Evolutionary conservation across 1,284 basidiomycete species (phyloP), one percentile per base, ranked within the genome.

Genomic region (Ustilago lituana): DNA sequence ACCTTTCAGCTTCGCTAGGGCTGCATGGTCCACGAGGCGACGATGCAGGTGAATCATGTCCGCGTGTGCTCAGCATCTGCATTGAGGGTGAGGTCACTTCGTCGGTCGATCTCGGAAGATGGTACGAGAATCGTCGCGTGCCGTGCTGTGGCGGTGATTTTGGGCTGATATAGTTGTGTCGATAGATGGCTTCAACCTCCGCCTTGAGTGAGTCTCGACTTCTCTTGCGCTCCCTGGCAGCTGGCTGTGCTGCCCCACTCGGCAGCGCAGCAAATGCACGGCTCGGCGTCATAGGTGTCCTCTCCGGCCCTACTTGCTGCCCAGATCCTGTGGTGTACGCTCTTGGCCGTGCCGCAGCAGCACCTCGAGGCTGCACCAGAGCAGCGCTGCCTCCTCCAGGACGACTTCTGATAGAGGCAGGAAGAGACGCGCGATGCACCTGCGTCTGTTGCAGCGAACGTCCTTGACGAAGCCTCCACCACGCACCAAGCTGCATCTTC

Each of bases 381-480:
- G n/a, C n/a, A n/a, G n/a, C n/a, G n/a, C n/a, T n/a, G n/a, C n/a
- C n/a, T n/a, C n/a, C n/a, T n/a, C n/a, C n/a, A n/a, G n/a, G n/a
- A n/a, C n/a, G n/a, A n/a, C n/a, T n/a, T n/a, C n/a, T n/a, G n/a
- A n/a, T n/a, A n/a, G n/a, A n/a, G n/a, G n/a, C 20, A 19, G 44
- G 44, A 19, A 46, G 17, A 5, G 31, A 35, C 3, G 31, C 32
- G 15, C 44, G 31, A 46, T 46, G 31, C 32, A 29, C 8, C 15
- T 38, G 19, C 7, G 10, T n/a, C 24, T 19, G 26, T 5, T 24
- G 22, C 1, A 6, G 6, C 12, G 2, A 5, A 22, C 32, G 31
- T 17, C 15, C 12, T 22, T 50, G 29, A 9, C 29, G 38, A 12
- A 19, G 5, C 17, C 38, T 41, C 60, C 60, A 63, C 60, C 60